Evolutionary conservation across 2,329 filamentous ascomycete genomes (phyloP), one percentile per base, ranked within the genome.

Genomic region (Aspergillus sp.): DNA sequence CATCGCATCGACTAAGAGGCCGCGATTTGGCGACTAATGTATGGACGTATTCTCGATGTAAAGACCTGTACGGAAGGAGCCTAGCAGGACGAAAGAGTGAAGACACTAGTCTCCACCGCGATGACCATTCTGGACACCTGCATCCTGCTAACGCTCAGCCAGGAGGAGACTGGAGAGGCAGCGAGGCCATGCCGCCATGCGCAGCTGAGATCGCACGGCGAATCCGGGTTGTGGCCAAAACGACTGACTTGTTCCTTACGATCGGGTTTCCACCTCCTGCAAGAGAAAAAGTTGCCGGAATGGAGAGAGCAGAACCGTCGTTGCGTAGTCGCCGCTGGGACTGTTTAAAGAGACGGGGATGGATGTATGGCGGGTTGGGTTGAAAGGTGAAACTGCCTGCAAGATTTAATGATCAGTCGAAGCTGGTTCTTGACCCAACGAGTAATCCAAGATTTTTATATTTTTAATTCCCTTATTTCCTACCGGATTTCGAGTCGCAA

Each of bases 191-290:
- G 53, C 49, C 50, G 58, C 24, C 17, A 50, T 57, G 53, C 49
- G 52, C 60, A 64, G 61, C 64, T 62, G 64, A 65, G 63, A 64
- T 64, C 60, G 61, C 60, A 65, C 62, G 63, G 61, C 53, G 59
- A 64, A 60, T 55, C 63, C 61, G 64, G 50, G 51, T 47, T 49
- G 59, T 62, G 60, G 61, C 60, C 60, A 57, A 42, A 44, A 59
- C 30, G 33, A 33, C 39, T 46, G 46, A 46, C 52, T 59, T 57
- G 64, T 65, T 58, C 65, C 64, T 61, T 66, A 64, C 61, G 64
- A 62, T 66, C 63, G 64, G 65, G 56, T 62, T 63, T 64, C 51
- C 60, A 58, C 58, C 50, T 58, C 51, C 54, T 57, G 59, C 54
- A 57, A 54, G 54, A 60, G 51, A 56, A 57, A 59, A 64, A 64